phyloP scores from a whole-genome alignment of 2,329 filamentous ascomycete genomes.

The Penicillium sp. region DNA sequence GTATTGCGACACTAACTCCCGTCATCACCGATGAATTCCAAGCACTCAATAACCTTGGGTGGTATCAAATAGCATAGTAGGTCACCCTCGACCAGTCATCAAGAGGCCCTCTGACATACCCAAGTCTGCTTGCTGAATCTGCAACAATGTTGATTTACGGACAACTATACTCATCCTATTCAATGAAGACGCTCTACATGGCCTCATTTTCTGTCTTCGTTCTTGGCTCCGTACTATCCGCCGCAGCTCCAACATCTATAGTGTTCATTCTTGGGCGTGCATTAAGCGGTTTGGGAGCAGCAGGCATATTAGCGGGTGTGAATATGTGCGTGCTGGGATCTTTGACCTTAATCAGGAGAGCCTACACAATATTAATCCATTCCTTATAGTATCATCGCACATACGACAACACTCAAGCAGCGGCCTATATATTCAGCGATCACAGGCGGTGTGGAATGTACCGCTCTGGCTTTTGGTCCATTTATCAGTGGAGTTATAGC shows the following conservation, averaged over 20 bases:
- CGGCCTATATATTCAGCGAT: slow-evolving; percentile 1
- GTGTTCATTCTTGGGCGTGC: slow-evolving; percentile 32
- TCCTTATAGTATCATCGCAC: not conserved
- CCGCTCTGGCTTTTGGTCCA: slow-evolving; percentile 9
- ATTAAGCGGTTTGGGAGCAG: slow-evolving; percentile 27
- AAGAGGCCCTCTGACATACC: too few species aligned
- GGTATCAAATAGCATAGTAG: too few species aligned
- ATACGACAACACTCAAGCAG: not conserved
- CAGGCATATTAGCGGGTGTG: slow-evolving; percentile 24
- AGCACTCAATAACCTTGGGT: too few species aligned
- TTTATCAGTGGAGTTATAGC: slow-evolving; percentile 8
- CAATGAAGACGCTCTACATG: slow-evolving; percentile 33
- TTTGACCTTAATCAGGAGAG: not conserved
- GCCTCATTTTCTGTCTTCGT: slow-evolving; percentile 30
- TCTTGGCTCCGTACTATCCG: slow-evolving; percentile 31
- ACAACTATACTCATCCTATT: slow-evolving; percentile 32
- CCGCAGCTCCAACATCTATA: slow-evolving; percentile 27
- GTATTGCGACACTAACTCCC: too few species aligned
- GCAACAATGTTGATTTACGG: slow-evolving; percentile 21
- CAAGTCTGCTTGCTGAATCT: slow-evolving; percentile 3
- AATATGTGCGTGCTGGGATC: slow-evolving; percentile 2
- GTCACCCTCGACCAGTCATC: too few species aligned
- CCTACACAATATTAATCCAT: not conserved
- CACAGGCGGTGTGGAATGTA: slow-evolving; percentile 2
- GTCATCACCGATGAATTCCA: too few species aligned